Conservation (phyloP, 75 land plant species). For the Azolla pinnata region DNA sequence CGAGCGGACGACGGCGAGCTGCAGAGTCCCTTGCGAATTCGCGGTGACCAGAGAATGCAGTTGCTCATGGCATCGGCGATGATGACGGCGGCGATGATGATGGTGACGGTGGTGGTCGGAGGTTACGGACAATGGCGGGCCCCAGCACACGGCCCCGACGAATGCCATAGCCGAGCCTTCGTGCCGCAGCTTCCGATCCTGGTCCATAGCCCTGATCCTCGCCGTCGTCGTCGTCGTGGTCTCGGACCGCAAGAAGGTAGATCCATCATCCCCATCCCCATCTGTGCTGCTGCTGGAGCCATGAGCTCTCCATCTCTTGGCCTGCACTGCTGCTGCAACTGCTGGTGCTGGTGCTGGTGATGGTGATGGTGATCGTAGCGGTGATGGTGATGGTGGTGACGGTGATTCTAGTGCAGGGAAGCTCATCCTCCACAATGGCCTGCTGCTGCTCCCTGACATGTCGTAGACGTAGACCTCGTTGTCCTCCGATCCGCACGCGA, state of each 20-base stretch:
- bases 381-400: too few species aligned
- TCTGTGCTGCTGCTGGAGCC: not conserved
- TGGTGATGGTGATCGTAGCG: too few species aligned
- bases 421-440: constrained; percentile 4
- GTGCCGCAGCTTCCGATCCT: not conserved
- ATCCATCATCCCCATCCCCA: not conserved
- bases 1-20: too few species aligned
- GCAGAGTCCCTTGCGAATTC: constrained; percentile 4
- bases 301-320: not conserved
- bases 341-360: too few species aligned
- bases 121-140: too few species aligned
- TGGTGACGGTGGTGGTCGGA: too few species aligned
- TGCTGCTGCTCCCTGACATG: not conserved
- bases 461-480: constrained; percentile 42
- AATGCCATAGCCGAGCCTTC: not conserved
- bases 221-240: too few species aligned
- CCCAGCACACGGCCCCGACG: constrained; percentile 6
- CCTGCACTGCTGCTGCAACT: too few species aligned
- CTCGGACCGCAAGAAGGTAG: too few species aligned
- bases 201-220: not conserved
- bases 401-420: too few species aligned
- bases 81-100: too few species aligned
- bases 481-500: constrained; percentile 41
- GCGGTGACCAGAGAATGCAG: constrained; percentile 1
- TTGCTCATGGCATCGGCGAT: not conserved